Evolutionary conservation across 2,329 filamentous ascomycete species (phyloP), one percentile per base, ranked within the genome.

Genomic region (Plenodomus biglobosus): DNA sequence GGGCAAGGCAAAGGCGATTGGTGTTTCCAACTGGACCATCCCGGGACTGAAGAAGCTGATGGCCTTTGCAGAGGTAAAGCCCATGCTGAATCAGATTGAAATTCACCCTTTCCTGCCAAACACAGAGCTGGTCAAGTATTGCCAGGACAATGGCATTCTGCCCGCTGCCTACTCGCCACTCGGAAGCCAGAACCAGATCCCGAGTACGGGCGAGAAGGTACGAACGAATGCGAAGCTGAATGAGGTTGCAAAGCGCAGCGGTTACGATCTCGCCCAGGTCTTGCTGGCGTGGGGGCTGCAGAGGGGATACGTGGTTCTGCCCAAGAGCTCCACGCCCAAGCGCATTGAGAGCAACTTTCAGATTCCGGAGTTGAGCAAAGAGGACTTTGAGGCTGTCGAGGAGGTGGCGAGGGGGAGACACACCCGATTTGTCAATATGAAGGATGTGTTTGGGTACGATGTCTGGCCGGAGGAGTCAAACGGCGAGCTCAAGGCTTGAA

Each of bases 221-320:
- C 76, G 83, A 39, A 86, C 85, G 37, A 87, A 95, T 56, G 75
- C 81, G 48, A 81, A 80, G 17, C 75, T 94, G 43, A 82, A 83
- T 58, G 78, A 78, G 18, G 73, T 95, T 43, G 85, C 86, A 1
- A 76, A 86, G 64, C 90, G 90, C 74, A 84, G 94, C 68, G 80
- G 79, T 54, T 89, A 88, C 75, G 83, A 84, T 8, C 84, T 88
- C 50, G 87, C 88, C 1, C 91, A 96, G 77, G 76, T 95, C n/a
- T 70, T 96, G 66, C 74, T 96, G 42, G 81, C 90, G 46, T 96
- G 90, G 82, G 88, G 87, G 55, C 71, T 95, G 71, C 86, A 94
- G 74, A 90, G 89, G 73, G 86, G 70, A n/a, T 73, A 68, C 45
- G 68, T 63, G 11, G 66, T 74, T 3, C 59, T 75, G 44, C 72